Conservation (phyloP, 306 rosid species). For the Casuarina cunninghamiana region DNA sequence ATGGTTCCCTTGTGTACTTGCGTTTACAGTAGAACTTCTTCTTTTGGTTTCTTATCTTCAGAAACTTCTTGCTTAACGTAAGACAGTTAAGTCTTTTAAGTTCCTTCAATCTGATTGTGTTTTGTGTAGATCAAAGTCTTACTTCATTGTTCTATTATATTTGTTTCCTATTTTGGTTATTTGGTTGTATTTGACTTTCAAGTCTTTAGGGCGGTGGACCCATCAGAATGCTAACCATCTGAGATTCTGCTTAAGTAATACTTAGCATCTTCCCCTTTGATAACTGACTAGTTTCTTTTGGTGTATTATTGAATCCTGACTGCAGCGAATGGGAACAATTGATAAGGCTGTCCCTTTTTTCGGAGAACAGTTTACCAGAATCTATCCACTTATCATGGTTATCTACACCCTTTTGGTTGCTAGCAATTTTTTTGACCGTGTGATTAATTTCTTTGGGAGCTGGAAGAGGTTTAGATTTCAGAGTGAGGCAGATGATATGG, state of each 20-base stretch:
- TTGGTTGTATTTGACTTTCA: conserved; percentile 1
- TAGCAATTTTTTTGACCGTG: conserved; percentile 80
- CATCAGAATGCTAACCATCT: conserved; percentile 11
- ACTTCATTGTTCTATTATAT: not conserved
- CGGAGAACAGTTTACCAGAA: conserved; percentile 75
- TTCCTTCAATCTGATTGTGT: not conserved
- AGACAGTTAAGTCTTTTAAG: not conserved
- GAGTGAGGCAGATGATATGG: conserved; percentile 86
- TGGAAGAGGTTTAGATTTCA: conserved; percentile 81
- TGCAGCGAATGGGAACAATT: conserved; percentile 95
- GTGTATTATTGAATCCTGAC: conserved; percentile 33
- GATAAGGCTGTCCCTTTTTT: conserved; percentile 86
- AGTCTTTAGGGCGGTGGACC: conserved; percentile 8
- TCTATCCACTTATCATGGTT: conserved; percentile 97
- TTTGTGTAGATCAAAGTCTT: not conserved
- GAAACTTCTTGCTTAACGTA: conserved; percentile 2
- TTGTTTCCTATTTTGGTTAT: not conserved
- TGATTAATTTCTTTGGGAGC: conserved; percentile 79
- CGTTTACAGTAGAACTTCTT: not conserved
- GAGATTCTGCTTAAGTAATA: not conserved
- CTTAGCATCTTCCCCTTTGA: conserved; percentile 17
- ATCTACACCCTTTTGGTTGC: conserved; percentile 93
- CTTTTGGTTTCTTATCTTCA: conserved; percentile 1
- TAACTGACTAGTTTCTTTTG: conserved; percentile 27
- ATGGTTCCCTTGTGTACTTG: too few relatives aligned